Base-by-base conservation (phyloP, 192 early-diverging fungal genomes). In the Phycomyces blakesleeanus region DNA sequence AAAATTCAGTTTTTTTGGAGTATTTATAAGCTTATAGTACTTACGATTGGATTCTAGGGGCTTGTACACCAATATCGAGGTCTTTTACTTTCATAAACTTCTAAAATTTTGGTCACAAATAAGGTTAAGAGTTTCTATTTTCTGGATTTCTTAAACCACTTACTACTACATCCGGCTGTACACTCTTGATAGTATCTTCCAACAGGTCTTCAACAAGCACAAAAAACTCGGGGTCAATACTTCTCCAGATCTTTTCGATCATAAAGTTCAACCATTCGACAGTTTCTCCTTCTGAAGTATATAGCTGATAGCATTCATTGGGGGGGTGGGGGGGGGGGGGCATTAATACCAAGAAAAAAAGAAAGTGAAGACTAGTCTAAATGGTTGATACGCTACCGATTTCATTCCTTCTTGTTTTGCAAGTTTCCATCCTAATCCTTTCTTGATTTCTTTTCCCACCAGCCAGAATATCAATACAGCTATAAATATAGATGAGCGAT, bases 211-310 rank as follows among this genome's bases (percentile, higher is more conserved):
- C 68, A 18, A 70, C 52, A 34, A 59, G 39, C 1, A 54, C 62
- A 51, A 70, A 70, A 0, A 64, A 54, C 54, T 70, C 42, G 14
- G 68, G 68, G 42, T 70, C 68, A 22, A 70, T 70, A 7, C 56
- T 59, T 22, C 68, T 41, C 68, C 68, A 70, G 6, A 70, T 34
- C 39, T 70, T 70, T 47, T 70, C 68, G 8, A 64, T 21, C 14
- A 57, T 59, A 59, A 62, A 63, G 12, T 70, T 70, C 14, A 70
- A 50, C 68, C 68, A 70, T 70, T 70, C 68, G 12, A 59, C 56
- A 5, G 68, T 50, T 59, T 70, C 68, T 0, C 68, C 68, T 25
- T 70, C 61, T 14, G 56, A 59, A 0, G 51, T 59, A 49, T 59
- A 59, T 12, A 67, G 27, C 57, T 25, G 16, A 41, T 58, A n/a